phyloP scores from a whole-genome alignment of 257 asterid species.

The Vinca minor region DNA sequence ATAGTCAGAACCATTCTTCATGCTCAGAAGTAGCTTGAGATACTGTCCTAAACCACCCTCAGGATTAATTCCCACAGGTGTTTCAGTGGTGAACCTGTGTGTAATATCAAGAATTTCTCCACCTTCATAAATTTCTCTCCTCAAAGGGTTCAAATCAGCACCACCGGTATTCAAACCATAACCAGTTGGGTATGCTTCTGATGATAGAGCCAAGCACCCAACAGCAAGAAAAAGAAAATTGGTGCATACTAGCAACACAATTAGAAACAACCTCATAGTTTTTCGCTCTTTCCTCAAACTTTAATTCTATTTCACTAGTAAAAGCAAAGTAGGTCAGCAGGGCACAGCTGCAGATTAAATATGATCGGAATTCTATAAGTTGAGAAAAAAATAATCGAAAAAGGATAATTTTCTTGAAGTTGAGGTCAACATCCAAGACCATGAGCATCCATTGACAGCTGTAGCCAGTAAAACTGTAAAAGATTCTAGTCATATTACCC shows the following conservation, averaged over 20 bases:
- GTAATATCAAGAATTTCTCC: slow-evolving; percentile 66
- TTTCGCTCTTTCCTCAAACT: neutral
- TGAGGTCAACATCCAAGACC: neutral
- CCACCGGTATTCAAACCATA: slow-evolving; percentile 26
- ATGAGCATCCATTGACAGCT: slow-evolving; percentile 1
- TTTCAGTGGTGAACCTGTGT: slow-evolving; percentile 46
- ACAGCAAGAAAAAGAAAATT: slow-evolving; percentile 20
- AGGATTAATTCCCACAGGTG: slow-evolving; percentile 47
- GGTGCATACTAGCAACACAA: slow-evolving; percentile 25
- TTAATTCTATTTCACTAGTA: neutral
- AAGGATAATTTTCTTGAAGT: neutral
- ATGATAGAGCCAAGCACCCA: slow-evolving; percentile 15
- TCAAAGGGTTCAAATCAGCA: slow-evolving; percentile 24
- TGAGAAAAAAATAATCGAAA: neutral
- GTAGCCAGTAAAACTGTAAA: too few relatives aligned
- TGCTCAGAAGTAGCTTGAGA: slow-evolving; percentile 47
- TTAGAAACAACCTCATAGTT: slow-evolving; percentile 33
- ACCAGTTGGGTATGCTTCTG: slow-evolving; percentile 44
- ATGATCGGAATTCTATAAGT: neutral
- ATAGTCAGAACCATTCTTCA: slow-evolving; percentile 80
- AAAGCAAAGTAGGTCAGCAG: neutral
- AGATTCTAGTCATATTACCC: too few relatives aligned
- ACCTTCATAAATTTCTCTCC: slow-evolving; percentile 36
- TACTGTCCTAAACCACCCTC: slow-evolving; percentile 48
- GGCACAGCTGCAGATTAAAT: neutral